phyloP scores from a whole-genome alignment of 768 basidiomycete species.

The Gloeopeniophorella convolvens region DNA sequence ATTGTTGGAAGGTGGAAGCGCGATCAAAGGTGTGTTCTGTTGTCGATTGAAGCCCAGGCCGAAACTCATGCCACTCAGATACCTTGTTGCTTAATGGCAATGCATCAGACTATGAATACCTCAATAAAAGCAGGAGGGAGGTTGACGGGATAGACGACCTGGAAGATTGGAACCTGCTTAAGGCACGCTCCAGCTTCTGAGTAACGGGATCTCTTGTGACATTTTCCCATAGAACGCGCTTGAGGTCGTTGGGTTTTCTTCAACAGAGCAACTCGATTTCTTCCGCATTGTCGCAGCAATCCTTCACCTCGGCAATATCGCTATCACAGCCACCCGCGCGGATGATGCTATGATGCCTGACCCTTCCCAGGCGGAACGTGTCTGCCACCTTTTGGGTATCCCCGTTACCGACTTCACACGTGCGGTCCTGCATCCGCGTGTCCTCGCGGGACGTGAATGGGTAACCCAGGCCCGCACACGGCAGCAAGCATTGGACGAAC shows the following conservation, averaged over 20 bases:
- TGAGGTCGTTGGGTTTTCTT: conserved; percentile 82
- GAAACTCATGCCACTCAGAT: conserved; percentile 37
- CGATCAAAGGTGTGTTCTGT: conserved; percentile 55
- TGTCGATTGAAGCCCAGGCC: conserved; percentile 8
- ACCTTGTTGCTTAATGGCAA: conserved; percentile 65
- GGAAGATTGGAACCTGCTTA: conserved; percentile 79
- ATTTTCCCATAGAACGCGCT: conserved; percentile 55
- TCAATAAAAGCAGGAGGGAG: conserved; percentile 82
- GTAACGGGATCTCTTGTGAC: conserved; percentile 2
- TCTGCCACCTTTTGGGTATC: conserved; percentile 87
- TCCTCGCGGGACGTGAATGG: conserved; percentile 95
- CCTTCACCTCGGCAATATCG: conserved; percentile 93
- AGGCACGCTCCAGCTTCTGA: conserved; percentile 39
- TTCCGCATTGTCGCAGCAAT: conserved; percentile 93
- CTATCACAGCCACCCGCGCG: conserved; percentile 67
- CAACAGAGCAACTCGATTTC: conserved; percentile 80
- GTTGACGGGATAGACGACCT: conserved; percentile 94
- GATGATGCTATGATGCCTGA: conserved; percentile 77
- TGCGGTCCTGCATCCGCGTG: conserved; percentile 81
- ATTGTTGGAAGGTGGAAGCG: conserved; percentile 68
- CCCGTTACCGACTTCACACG: conserved; percentile 82
- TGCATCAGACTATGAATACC: conserved; percentile 80
- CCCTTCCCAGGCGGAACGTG: conserved; percentile 79
- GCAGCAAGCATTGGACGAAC: conserved; percentile 89
- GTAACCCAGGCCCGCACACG: conserved; percentile 88